Conservation (phyloP, 805 yeast genomes). For the Schizosaccharomyces osmophilus region DNA sequence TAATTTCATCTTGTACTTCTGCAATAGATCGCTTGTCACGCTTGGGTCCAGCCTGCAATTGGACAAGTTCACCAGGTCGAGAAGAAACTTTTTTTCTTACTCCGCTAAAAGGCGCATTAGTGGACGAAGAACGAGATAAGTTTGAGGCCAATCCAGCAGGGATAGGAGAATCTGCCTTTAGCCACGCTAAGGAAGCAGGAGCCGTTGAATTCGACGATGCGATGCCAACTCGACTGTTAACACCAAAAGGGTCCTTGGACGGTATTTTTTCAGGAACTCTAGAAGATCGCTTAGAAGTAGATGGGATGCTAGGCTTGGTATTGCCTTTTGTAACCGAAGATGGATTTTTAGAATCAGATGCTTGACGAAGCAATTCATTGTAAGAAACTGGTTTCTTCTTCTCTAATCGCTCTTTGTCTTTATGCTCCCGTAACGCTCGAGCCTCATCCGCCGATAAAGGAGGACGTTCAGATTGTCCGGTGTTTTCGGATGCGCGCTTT, state of each 20-base stretch:
- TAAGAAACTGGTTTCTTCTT: background rate
- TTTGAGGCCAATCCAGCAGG: too few species aligned
- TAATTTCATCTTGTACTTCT: background rate
- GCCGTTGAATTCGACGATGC: too few species aligned
- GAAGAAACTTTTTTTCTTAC: background rate
- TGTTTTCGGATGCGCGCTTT: background rate
- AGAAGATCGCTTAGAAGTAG: background rate
- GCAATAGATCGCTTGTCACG: background rate
- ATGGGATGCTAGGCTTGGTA: background rate
- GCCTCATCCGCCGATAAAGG: conserved; percentile 1
- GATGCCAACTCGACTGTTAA: background rate
- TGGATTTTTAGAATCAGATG: background rate
- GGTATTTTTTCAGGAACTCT: background rate
- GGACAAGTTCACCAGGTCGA: background rate
- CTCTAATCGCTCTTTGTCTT: background rate
- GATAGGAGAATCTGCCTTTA: background rate
- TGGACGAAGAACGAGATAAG: too few species aligned
- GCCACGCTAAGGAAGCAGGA: background rate
- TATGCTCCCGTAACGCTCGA: background rate
- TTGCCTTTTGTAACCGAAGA: too few species aligned
- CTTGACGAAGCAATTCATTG: background rate
- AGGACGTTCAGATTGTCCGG: background rate
- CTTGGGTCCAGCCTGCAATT: background rate
- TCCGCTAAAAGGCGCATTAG: too few species aligned
- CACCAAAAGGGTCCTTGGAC: background rate